Percentiles rank a stretch among this genome's conserved stretches.
These are phyloP conservation scores for Acrocalymma vagum DNA, from an alignment of 2,329 filamentous ascomycete species.

Conservation along the genomic window DNA sequence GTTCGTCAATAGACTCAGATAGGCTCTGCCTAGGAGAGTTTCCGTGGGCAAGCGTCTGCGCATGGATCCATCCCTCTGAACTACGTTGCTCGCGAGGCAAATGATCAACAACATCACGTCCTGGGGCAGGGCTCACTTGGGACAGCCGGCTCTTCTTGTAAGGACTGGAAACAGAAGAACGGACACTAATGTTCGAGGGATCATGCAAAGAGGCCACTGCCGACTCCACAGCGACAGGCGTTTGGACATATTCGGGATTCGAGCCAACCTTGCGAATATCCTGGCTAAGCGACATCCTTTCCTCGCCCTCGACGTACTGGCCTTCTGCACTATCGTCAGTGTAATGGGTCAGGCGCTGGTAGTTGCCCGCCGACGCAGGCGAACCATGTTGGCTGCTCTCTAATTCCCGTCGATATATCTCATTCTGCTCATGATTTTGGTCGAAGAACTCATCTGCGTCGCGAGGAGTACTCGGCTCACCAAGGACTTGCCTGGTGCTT, in stretches of 20 bases:
- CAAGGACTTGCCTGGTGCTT: conserved; percentile 58
- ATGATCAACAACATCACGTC: conserved; percentile 17
- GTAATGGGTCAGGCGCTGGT: conserved; percentile 58
- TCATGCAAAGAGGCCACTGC: conserved; percentile 90
- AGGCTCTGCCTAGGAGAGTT: conserved; percentile 65
- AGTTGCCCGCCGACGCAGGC: conserved; percentile 57
- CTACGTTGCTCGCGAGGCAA: conserved; percentile 34
- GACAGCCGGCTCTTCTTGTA: conserved; percentile 33
- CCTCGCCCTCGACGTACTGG: conserved; percentile 61
- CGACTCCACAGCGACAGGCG: conserved; percentile 79
- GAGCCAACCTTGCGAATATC: conserved; percentile 75
- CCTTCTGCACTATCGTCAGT: conserved; percentile 65
- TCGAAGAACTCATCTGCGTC: conserved; percentile 60
- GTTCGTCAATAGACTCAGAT: conserved; percentile 55
- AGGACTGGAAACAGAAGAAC: conserved; percentile 38
- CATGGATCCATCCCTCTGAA: conserved; percentile 48
- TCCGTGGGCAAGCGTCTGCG: conserved; percentile 46
- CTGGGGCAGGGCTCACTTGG: conserved; percentile 33
- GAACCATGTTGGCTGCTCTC: conserved; percentile 58
- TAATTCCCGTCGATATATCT: conserved; percentile 59
- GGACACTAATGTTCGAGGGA: conserved; percentile 74
- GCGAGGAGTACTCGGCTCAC: conserved; percentile 40
- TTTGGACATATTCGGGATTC: conserved; percentile 80
- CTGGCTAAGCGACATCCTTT: conserved; percentile 67
- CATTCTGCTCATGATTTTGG: conserved; percentile 67